Evolutionary conservation across 768 basidiomycete genomes (phyloP).

Genomic region (Amanita phalloides): DNA sequence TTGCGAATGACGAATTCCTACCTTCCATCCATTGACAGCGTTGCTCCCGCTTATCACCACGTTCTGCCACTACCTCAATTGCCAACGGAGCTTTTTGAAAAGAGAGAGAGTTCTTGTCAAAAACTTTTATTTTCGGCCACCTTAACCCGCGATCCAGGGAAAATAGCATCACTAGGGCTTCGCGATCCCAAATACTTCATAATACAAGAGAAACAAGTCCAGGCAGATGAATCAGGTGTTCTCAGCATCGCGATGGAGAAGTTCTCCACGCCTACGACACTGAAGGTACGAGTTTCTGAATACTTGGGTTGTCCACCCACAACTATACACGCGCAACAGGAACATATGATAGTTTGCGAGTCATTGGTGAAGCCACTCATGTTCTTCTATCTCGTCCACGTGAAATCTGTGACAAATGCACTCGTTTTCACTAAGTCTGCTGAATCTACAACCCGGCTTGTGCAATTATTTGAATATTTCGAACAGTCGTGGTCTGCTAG

Average conservation of each 20-base stretch:
- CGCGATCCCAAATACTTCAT: conserved; percentile 81
- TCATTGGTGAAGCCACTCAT: conserved; percentile 78
- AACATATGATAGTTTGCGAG: conserved; percentile 78
- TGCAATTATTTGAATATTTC: conserved; percentile 74
- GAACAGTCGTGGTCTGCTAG: conserved; percentile 32
- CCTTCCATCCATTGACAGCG: conserved; percentile 34
- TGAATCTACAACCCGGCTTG: conserved; percentile 78
- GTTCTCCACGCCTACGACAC: conserved; percentile 70
- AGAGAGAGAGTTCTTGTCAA: conserved; percentile 63
- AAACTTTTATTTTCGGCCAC: conserved; percentile 97
- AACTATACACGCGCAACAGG: conserved; percentile 33
- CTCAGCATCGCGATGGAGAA: conserved; percentile 58
- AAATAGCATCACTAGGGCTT: conserved; percentile 73
- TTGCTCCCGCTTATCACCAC: conserved; percentile 51
- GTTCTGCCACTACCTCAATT: conserved; percentile 26
- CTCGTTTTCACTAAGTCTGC: conserved; percentile 97
- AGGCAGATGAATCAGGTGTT: conserved; percentile 23
- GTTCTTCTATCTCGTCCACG: conserved; percentile 77
- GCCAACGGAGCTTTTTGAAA: conserved; percentile 45
- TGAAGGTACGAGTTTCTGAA: conserved; percentile 39
- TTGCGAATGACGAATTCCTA: background rate
- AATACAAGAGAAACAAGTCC: conserved; percentile 44
- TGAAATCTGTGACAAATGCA: conserved; percentile 48
- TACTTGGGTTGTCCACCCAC: background rate
- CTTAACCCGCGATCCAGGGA: conserved; percentile 88